These are phyloP conservation scores for Podila epigama DNA, from an alignment of 192 early-diverging fungal species.

Conservation along the genomic window DNA sequence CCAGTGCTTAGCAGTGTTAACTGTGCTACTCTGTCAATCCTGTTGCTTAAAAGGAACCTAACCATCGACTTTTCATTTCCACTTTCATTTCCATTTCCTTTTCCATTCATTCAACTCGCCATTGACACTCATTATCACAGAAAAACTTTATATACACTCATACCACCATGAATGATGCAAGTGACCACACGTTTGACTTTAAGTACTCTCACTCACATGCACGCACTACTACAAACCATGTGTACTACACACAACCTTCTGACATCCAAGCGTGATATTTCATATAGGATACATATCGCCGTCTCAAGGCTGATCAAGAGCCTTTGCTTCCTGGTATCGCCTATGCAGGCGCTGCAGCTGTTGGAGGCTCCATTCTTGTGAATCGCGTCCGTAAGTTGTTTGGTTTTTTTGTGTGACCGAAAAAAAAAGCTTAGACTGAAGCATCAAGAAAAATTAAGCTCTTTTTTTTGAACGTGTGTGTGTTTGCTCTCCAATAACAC, in stretches of 20 bases:
- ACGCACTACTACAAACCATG: no score
- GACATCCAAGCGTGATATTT: not conserved
- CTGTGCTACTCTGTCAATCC: no score
- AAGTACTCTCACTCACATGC: not conserved
- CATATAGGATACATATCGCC: constrained; percentile 1
- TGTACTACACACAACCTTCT: not conserved
- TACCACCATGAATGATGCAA: not conserved
- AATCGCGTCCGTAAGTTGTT: constrained; percentile 23
- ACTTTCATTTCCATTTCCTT: not conserved
- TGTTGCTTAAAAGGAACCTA: no score
- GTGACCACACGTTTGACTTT: not conserved
- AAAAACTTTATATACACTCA: no score
- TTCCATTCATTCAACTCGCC: not conserved
- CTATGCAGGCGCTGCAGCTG: constrained; percentile 26
- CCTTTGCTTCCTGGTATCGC: constrained; percentile 28
- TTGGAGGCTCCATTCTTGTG: constrained; percentile 25
- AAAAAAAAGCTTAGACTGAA: not conserved
- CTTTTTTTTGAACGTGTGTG: not conserved
- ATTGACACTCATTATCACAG: not conserved
- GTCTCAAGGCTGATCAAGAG: constrained; percentile 19
- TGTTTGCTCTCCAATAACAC: not conserved
- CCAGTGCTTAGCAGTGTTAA: no score
- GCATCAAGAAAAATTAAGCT: not conserved
- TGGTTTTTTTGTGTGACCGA: not conserved
- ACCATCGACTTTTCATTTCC: not conserved